phyloP scores from a whole-genome alignment of 345 rosid species.

The Hibiscus trionum region DNA sequence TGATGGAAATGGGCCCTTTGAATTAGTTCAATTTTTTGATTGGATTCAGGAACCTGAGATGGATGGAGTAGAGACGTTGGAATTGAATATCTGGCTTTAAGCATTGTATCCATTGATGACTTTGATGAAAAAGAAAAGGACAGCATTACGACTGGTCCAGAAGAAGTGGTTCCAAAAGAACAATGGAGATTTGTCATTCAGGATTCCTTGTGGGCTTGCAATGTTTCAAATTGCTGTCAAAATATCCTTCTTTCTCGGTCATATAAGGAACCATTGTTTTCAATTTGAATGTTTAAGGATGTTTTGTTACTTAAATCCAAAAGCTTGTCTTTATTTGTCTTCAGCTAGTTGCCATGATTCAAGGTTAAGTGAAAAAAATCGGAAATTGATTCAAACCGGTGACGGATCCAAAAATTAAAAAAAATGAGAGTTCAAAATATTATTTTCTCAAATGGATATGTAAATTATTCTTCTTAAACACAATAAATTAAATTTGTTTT shows the following conservation, averaged over 20 bases:
- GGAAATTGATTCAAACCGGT: background rate
- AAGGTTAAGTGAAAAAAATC: background rate
- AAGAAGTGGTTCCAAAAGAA: background rate
- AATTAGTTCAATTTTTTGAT: background rate
- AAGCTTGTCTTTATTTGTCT: background rate
- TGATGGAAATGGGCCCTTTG: background rate
- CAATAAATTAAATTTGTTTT: no score
- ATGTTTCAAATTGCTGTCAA: background rate
- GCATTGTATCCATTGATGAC: constrained; percentile 7
- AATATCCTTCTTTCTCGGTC: background rate
- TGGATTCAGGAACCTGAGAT: background rate
- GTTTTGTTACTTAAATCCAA: background rate
- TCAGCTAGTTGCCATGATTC: background rate
- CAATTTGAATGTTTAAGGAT: background rate
- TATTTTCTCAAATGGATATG: no score
- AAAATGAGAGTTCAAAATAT: no score
- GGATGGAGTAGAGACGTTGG: constrained; percentile 3
- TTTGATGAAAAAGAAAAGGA: background rate
- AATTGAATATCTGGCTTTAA: background rate
- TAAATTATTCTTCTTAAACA: no score
- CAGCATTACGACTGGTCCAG: background rate
- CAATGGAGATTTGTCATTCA: background rate
- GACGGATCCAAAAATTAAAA: no score
- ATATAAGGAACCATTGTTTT: background rate
- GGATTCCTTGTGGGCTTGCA: background rate